Percentiles rank a stretch among this genome's conserved stretches.
These are phyloP conservation scores for Globisporangium mamillatum DNA, from an alignment of 352 stramenopile species.

Conservation along the genomic window DNA sequence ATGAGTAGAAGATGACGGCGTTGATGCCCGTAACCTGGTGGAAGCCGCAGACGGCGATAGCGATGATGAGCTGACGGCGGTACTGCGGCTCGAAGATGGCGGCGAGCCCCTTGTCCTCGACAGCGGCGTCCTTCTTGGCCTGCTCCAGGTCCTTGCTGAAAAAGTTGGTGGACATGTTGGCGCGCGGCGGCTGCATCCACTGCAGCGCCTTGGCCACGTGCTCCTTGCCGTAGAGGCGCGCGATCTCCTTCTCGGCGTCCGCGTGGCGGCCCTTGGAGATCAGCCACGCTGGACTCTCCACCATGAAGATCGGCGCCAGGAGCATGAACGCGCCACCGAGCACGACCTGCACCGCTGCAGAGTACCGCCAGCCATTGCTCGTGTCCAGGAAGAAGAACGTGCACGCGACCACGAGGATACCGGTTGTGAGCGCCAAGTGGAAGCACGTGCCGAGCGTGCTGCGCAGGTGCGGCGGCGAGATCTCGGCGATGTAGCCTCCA, in stretches of 20 bases:
- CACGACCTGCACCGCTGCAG: constrained; percentile 52
- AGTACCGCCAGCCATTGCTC: constrained; percentile 50
- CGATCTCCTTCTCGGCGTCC: constrained; percentile 33
- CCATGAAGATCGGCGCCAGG: constrained; percentile 42
- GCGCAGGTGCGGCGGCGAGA: constrained; percentile 41
- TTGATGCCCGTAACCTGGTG: constrained; percentile 59
- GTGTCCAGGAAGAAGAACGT: constrained; percentile 59
- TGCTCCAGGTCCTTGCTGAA: constrained; percentile 11
- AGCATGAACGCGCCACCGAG: constrained; percentile 40
- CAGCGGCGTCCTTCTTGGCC: neutral
- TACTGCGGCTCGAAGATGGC: constrained; percentile 24
- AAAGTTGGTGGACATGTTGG: neutral
- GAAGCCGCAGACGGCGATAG: constrained; percentile 28
- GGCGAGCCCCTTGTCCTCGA: neutral
- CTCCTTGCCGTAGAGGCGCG: constrained; percentile 34
- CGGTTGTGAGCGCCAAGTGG: constrained; percentile 34
- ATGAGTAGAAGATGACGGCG: constrained; percentile 57
- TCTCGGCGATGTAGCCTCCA: constrained; percentile 45
- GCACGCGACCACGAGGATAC: constrained; percentile 34
- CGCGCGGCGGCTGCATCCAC: constrained; percentile 24
- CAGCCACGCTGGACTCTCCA: constrained; percentile 49
- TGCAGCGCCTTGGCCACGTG: constrained; percentile 30
- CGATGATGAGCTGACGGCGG: constrained; percentile 34
- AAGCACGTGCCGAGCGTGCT: constrained; percentile 31
- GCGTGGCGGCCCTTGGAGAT: constrained; percentile 30